Conservation (phyloP, 2,329 filamentous ascomycete species). For the Sporothrix sp. region DNA sequence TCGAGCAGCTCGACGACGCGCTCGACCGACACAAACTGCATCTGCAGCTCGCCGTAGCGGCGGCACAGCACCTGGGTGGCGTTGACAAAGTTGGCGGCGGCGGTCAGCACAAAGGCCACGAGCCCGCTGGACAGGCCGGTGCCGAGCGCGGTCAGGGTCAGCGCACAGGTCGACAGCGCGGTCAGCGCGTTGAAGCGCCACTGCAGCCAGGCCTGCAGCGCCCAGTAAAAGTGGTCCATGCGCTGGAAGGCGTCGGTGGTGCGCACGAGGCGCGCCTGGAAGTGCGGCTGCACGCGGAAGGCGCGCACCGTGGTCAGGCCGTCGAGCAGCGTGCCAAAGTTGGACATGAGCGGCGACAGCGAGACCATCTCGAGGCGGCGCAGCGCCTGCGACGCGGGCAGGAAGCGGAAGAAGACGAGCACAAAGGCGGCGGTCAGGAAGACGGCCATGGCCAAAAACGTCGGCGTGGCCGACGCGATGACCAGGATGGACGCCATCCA, state of each 20-base stretch:
- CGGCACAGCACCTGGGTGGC: constrained; percentile 67
- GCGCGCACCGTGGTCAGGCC: constrained; percentile 80
- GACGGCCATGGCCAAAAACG: constrained; percentile 64
- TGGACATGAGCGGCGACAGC: constrained; percentile 78
- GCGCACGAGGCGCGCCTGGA: constrained; percentile 68
- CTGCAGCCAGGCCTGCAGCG: constrained; percentile 73
- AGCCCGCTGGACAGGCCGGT: constrained; percentile 67
- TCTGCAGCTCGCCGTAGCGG: constrained; percentile 74
- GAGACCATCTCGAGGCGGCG: constrained; percentile 84
- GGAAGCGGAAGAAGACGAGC: constrained; percentile 63
- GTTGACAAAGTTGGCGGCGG: constrained; percentile 57
- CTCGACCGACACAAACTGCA: constrained; percentile 87
- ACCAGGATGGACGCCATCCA: constrained; percentile 66
- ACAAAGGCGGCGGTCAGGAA: constrained; percentile 59
- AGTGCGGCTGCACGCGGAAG: constrained; percentile 67
- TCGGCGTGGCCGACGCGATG: constrained; percentile 68
- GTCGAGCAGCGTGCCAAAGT: constrained; percentile 80
- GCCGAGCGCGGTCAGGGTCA: constrained; percentile 66
- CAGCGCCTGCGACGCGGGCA: constrained; percentile 75
- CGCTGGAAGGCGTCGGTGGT: constrained; percentile 86
- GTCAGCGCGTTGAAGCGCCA: constrained; percentile 68
- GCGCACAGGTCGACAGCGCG: constrained; percentile 59
- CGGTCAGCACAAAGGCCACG: constrained; percentile 73
- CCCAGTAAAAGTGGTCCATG: constrained; percentile 96
- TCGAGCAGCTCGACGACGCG: constrained; percentile 73